A percentile compares a stretch with the other conserved stretches of the same genome.
phyloP scores from a whole-genome alignment of 495 filamentous ascomycete genomes.

The Glarea lozoyensis region DNA sequence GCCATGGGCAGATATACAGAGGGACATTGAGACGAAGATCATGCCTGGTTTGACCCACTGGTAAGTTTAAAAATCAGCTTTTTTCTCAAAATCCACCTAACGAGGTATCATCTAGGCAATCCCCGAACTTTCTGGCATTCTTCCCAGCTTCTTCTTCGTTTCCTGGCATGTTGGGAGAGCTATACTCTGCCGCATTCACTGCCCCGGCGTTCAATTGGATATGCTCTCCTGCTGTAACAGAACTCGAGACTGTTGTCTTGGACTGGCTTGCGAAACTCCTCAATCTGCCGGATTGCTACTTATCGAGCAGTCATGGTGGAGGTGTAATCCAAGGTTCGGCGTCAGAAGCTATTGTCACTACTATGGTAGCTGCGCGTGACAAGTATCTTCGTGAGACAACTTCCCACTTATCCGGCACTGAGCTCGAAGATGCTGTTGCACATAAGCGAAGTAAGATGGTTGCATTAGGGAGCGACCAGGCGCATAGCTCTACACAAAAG shows the following conservation, averaged over 20 bases:
- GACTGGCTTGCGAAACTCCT: conserved; percentile 83
- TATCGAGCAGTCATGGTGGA: conserved; percentile 60
- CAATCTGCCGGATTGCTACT: conserved; percentile 62
- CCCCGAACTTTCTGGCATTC: conserved; percentile 94
- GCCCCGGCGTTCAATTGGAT: conserved; percentile 97
- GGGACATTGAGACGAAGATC: conserved; percentile 80
- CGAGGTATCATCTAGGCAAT: conserved; percentile 42
- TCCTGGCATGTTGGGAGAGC: conserved; percentile 84
- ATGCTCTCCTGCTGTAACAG: conserved; percentile 89
- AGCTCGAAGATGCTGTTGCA: conserved; percentile 56
- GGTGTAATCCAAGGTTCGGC: conserved; percentile 95
- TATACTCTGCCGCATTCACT: conserved; percentile 83
- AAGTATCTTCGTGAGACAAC: conserved; percentile 57
- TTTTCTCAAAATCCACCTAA: background rate
- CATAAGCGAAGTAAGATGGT: conserved; percentile 62
- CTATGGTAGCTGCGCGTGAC: conserved; percentile 85
- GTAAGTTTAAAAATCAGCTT: conserved; percentile 36
- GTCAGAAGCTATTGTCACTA: conserved; percentile 77
- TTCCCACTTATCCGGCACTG: conserved; percentile 43
- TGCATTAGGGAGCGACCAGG: conserved; percentile 68
- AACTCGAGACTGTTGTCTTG: conserved; percentile 88
- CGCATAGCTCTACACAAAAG: conserved; percentile 81
- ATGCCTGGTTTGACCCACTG: conserved; percentile 94
- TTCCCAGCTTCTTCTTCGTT: conserved; percentile 78
- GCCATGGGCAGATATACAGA: conserved; percentile 70